Evolutionary conservation across 1,139 yeast species (phyloP), one percentile per base, ranked within the genome.

Genomic region (Candida glucosophila): DNA sequence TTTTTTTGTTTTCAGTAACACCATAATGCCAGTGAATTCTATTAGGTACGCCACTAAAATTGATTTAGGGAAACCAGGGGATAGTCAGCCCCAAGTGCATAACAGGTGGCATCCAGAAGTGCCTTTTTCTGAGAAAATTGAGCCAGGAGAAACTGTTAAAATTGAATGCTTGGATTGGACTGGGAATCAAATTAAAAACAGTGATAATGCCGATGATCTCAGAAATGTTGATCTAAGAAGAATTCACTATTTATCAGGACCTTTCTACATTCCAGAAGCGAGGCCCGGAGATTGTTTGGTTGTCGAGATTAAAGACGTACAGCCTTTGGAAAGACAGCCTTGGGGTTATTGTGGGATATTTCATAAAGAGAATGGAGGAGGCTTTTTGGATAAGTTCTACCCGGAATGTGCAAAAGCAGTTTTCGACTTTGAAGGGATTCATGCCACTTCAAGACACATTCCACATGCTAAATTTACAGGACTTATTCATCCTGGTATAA

Each of bases 41-140:
- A n/a, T n/a, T n/a, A n/a, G n/a, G n/a, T n/a, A n/a, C n/a, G n/a
- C n/a, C n/a, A n/a, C n/a, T n/a, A 50, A 47, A 35, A 58, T 63
- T 20, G 67, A 61, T 35, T 48, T 66, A 18, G 43, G 44, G 25
- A 55, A 44, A 29, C 67, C 69, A 0, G 71, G 67, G 5, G 53
- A 53, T 35, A 57, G 52, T 22, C 73, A 67, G 39, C 56, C 58
- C 11, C 62, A 63, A 17, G 41, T 64, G 19, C 73, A 67, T 46
- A 66, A 66, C 37, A 49, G 73, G 38, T 66, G 73, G 73, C 73
- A 66, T 36, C 73, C 73, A 4, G 71, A 64, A 28, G 47, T 66
- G 18, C 73, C 73, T 14, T 42, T 43, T 26, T 40, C 55, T 18
- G 58, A 47, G 25, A 50, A 53, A 6, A 56, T 67, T 26, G 35